A percentile compares a stretch with the other conserved stretches of the same genome.
phyloP scores from a whole-genome alignment of 2,329 filamentous ascomycete species.

The Teratosphaeria pseudoeucalypti region DNA sequence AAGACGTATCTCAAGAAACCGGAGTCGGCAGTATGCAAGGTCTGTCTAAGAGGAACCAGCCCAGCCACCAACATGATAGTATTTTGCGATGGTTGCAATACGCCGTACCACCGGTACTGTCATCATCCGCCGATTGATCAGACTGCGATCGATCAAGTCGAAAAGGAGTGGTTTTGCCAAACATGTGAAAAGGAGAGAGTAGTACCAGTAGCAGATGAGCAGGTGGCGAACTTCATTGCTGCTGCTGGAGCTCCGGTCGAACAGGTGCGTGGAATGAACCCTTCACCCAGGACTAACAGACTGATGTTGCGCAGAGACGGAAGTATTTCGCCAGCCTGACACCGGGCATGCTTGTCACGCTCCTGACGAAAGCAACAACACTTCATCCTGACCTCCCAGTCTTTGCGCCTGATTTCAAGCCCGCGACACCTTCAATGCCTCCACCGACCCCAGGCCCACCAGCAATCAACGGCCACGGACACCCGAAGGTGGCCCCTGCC shows the following conservation, averaged over 20 bases:
- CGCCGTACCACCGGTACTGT: slow-evolving; percentile 71
- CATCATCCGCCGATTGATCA: slow-evolving; percentile 66
- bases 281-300: background rate
- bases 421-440: background rate
- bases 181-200: slow-evolving; percentile 47
- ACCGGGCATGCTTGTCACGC: slow-evolving; percentile 50
- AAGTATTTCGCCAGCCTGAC: slow-evolving; percentile 52
- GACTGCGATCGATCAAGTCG: slow-evolving; percentile 54
- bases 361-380: slow-evolving; percentile 53
- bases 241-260: slow-evolving; percentile 31
- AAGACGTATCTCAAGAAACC: slow-evolving; percentile 44
- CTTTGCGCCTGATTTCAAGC: slow-evolving; percentile 37
- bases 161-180: slow-evolving; percentile 61
- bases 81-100: slow-evolving; percentile 74
- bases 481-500: background rate
- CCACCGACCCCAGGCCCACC: slow-evolving; percentile 22
- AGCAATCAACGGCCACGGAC: slow-evolving; percentile 13
- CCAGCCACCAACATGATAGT: slow-evolving; percentile 70
- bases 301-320: slow-evolving; percentile 12
- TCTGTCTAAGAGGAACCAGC: slow-evolving; percentile 62
- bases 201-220: slow-evolving; percentile 29
- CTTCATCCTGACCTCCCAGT: slow-evolving; percentile 56
- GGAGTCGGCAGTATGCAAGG: slow-evolving; percentile 56
- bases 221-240: slow-evolving; percentile 30
- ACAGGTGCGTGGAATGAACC: slow-evolving; percentile 25